These are phyloP conservation scores for Candida tallmaniae DNA, from an alignment of 805 yeast genomes.

Conservation along the genomic window DNA sequence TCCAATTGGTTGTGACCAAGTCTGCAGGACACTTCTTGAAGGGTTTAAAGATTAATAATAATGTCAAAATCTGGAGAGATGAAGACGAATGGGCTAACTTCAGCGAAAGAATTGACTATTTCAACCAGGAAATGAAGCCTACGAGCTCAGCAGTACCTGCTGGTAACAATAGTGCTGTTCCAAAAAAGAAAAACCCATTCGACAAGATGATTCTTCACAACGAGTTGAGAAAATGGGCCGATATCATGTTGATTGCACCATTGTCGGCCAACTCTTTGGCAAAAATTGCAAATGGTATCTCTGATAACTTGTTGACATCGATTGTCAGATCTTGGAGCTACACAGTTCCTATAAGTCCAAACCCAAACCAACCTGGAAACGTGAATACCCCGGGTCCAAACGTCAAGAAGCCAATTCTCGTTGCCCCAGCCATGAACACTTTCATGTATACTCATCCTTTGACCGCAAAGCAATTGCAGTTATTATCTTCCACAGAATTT, in stretches of 20 bases:
- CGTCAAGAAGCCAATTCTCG: slow-evolving; percentile 37
- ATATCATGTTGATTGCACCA: slow-evolving; percentile 43
- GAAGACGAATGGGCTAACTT: slow-evolving; percentile 81
- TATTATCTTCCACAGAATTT: slow-evolving; percentile 30
- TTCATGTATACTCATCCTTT: slow-evolving; percentile 46
- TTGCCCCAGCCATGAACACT: slow-evolving; percentile 48
- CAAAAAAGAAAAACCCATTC: slow-evolving; percentile 26
- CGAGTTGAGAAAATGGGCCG: slow-evolving; percentile 45
- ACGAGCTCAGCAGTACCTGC: slow-evolving; percentile 19
- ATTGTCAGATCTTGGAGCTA: slow-evolving; percentile 40
- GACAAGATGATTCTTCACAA: slow-evolving; percentile 39
- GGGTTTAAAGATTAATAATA: slow-evolving; percentile 60
- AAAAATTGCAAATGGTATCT: slow-evolving; percentile 40
- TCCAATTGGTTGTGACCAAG: slow-evolving; percentile 79
- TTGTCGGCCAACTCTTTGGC: slow-evolving; percentile 43
- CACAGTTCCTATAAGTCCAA: slow-evolving; percentile 6
- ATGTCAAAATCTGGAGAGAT: slow-evolving; percentile 87
- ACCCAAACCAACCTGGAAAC: slow-evolving; percentile 4
- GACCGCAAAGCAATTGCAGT: slow-evolving; percentile 35
- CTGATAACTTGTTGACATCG: slow-evolving; percentile 40
- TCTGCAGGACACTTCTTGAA: slow-evolving; percentile 68
- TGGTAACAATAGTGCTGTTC: slow-evolving; percentile 14
- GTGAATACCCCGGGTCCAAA: slow-evolving; percentile 1
- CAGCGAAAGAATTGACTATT: slow-evolving; percentile 18
- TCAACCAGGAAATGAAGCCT: slow-evolving; percentile 14